Evolutionary conservation across 768 basidiomycete species (phyloP).

Genomic region (Pholiota microspora): DNA sequence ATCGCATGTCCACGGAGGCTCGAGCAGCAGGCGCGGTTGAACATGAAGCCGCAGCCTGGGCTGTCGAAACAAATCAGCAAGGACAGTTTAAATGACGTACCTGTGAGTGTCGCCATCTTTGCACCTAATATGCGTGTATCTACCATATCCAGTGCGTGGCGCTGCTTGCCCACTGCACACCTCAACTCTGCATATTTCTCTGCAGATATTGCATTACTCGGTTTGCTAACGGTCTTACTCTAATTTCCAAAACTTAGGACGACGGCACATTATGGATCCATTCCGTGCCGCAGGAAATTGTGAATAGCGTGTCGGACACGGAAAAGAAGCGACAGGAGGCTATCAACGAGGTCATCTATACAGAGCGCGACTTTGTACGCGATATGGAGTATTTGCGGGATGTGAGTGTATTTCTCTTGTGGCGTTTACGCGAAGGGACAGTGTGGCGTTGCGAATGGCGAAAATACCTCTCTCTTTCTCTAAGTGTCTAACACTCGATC

Average conservation of each 20-base stretch:
- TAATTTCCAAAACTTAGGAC: constrained; percentile 26
- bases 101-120: constrained; percentile 38
- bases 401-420: constrained; percentile 42
- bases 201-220: not conserved
- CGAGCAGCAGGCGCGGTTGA: constrained; percentile 91
- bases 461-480: too few species aligned
- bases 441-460: not conserved
- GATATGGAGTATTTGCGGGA: constrained; percentile 98
- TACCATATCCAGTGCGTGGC: too few species aligned
- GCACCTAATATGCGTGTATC: not conserved
- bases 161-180: too few species aligned
- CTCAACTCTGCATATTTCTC: too few species aligned
- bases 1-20: constrained; percentile 93
- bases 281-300: constrained; percentile 91
- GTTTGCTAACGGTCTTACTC: not conserved
- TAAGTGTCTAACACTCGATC: too few species aligned
- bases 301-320: constrained; percentile 23
- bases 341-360: constrained; percentile 68
- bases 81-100: constrained; percentile 78
- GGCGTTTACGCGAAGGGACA: not conserved
- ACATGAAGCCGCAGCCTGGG: constrained; percentile 92
- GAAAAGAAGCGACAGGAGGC: constrained; percentile 11
- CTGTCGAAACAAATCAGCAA: constrained; percentile 80
- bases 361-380: constrained; percentile 95
- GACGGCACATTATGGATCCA: constrained; percentile 91